A percentile compares a stretch with the other conserved stretches of the same genome.
Conservation (phyloP, 768 basidiomycete species). For the Termitomyces eurrhizus region DNA sequence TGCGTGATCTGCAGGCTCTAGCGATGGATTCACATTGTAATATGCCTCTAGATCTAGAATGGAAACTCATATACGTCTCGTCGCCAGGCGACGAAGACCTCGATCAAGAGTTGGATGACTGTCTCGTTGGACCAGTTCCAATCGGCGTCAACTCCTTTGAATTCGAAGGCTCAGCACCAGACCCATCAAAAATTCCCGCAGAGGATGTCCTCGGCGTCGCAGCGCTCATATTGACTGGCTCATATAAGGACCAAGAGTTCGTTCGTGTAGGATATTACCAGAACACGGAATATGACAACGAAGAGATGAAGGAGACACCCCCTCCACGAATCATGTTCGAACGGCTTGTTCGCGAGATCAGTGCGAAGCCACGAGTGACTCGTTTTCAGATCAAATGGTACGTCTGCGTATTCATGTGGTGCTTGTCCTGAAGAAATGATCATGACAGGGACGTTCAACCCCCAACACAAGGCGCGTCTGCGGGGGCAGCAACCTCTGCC, state of each 20-base stretch:
- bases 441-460: constrained; percentile 59
- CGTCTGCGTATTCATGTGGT: constrained; percentile 18
- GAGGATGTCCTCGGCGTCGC: constrained; percentile 95
- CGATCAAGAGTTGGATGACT: constrained; percentile 97
- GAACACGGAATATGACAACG: constrained; percentile 97
- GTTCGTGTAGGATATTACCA: constrained; percentile 99
- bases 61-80: constrained; percentile 96
- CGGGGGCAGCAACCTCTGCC: constrained; percentile 67
- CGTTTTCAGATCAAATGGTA: constrained; percentile 88
- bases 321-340: constrained; percentile 72
- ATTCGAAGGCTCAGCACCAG: constrained; percentile 85
- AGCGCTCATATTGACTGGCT: constrained; percentile 94
- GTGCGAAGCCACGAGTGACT: constrained; percentile 89
- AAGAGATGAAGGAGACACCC: constrained; percentile 79
- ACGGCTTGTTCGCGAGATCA: constrained; percentile 81
- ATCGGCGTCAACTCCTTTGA: constrained; percentile 97
- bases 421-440: background rate
- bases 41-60: constrained; percentile 76
- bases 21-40: background rate
- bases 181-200: constrained; percentile 77
- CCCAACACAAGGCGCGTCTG: constrained; percentile 37
- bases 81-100: constrained; percentile 87
- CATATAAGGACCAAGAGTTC: constrained; percentile 96
- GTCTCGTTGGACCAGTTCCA: constrained; percentile 96
- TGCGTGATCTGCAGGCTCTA: constrained; percentile 22